phyloP scores from a whole-genome alignment of 2,329 filamentous ascomycete genomes.

The Ilyonectria sp. region DNA sequence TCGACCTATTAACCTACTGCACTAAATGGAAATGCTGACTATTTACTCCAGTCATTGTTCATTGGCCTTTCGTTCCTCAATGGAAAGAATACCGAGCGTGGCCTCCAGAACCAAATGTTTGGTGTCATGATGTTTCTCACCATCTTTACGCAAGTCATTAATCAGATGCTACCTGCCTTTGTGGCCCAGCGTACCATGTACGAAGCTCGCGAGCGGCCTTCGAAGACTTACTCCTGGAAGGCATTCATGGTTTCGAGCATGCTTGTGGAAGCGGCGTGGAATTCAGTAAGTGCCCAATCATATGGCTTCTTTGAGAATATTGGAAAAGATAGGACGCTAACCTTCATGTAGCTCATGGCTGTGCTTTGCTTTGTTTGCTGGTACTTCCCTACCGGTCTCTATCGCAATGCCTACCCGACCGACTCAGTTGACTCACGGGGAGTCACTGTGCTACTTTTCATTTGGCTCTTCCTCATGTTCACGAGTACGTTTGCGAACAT shows the following conservation, averaged over 20 bases:
- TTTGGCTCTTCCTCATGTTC: conserved; percentile 75
- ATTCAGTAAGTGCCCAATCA: conserved; percentile 15
- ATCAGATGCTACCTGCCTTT: conserved; percentile 79
- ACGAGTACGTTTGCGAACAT: conserved; percentile 76
- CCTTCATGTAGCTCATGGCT: conserved; percentile 8
- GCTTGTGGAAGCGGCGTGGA: conserved; percentile 35
- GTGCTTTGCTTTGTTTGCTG: conserved; percentile 74
- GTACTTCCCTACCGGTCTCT: conserved; percentile 78
- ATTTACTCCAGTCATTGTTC: conserved; percentile 61
- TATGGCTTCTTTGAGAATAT: not conserved
- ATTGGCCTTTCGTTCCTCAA: conserved; percentile 79
- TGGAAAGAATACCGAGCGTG: conserved; percentile 71
- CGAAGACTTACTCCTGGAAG: conserved; percentile 76
- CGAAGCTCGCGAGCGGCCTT: conserved; percentile 76
- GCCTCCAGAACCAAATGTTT: conserved; percentile 79
- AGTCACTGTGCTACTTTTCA: conserved; percentile 74
- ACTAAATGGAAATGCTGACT: not conserved
- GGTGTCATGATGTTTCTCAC: conserved; percentile 79
- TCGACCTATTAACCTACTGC: not conserved
- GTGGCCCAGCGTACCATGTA: conserved; percentile 77
- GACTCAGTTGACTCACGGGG: conserved; percentile 64
- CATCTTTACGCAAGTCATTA: conserved; percentile 75
- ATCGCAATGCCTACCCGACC: conserved; percentile 69
- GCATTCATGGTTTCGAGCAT: conserved; percentile 70
- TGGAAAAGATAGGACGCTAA: not conserved